Evolutionary conservation across 371 early-diverging fungal genomes (phyloP), one percentile per base, ranked within the genome.

Genomic region (Entomophthora muscae): DNA sequence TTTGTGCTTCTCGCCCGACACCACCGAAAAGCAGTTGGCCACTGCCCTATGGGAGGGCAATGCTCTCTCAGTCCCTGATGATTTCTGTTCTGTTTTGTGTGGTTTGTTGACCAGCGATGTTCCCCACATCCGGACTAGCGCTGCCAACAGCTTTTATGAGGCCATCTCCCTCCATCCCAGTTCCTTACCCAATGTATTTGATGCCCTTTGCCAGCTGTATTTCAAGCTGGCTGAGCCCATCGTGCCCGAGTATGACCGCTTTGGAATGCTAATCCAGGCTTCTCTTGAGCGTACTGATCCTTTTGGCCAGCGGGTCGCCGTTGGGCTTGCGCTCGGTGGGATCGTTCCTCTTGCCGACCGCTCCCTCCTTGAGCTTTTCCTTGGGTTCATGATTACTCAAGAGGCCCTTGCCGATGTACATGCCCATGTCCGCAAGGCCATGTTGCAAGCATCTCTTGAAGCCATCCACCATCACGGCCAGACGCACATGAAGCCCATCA

Each of bases 391-490:
- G 69, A 88, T 95, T 55, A 72, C 78, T 21, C 75, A 80, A 32
- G 83, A 90, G 63, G 94, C 91, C 2, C 74, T 95, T 17, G 95
- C 93, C 56, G 97, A 96, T 67, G 80, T 86, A 13, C 68, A 81
- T 67, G 85, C 83, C 58, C 69, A 70, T 24, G 97, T 96, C 17
- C 88, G 92, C 57, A 74, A 81, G 51, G 74, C 75, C 30, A 90
- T 95, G 92, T 75, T 96, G 42, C 83, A 88, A 23, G 93, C 92
- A 10, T 93, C 92, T 32, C 72, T 94, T 33, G 81, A 84, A 13
- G 82, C 80, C 29, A 81, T 91, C n/a, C 80, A 84, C 28, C 73
- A 76, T 1, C 84, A 88, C 65, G 93, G 92, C 42, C 77, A 83
- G n/a, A 71, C 72, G 52, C 76, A 81, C n/a, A 64, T 81, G 7